A percentile compares a stretch with the other conserved stretches of the same genome.
phyloP scores from a whole-genome alignment of 345 rosid species.

The Mallotus nudiflorus region DNA sequence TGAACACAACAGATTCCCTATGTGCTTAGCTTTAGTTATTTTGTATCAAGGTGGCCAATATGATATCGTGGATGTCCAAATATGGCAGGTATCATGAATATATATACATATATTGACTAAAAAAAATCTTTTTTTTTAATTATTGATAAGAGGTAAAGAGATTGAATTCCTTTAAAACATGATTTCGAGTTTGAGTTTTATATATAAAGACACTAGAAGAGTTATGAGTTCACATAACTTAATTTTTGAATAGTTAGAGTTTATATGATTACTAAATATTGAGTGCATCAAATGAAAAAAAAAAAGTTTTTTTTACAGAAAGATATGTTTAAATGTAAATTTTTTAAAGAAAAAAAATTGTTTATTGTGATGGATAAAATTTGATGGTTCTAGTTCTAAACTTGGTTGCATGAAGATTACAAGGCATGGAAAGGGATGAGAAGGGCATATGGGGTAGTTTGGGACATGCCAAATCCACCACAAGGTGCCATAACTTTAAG shows the following conservation, averaged over 20 bases:
- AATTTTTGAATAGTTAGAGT: too few relatives aligned
- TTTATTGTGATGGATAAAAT: neutral
- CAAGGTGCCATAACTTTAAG: constrained; percentile 46
- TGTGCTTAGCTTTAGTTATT: constrained; percentile 60
- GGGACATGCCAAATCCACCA: constrained; percentile 62
- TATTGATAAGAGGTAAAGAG: too few relatives aligned
- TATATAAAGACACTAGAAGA: too few relatives aligned
- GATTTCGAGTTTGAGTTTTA: too few relatives aligned
- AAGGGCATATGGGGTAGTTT: constrained; percentile 72
- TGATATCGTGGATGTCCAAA: constrained; percentile 60
- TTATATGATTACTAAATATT: too few relatives aligned
- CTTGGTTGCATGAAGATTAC: constrained; percentile 50
- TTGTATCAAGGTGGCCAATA: constrained; percentile 53
- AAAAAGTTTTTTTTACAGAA: too few relatives aligned
- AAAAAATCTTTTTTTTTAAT: too few relatives aligned
- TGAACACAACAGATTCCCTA: constrained; percentile 60
- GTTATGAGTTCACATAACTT: too few relatives aligned
- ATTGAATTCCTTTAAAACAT: too few relatives aligned
- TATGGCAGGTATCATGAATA: constrained; percentile 69
- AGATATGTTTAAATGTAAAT: neutral
- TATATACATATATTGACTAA: too few relatives aligned
- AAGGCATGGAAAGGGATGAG: constrained; percentile 72
- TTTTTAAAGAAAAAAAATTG: neutral
- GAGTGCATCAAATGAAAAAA: too few relatives aligned
- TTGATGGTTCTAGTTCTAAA: too few relatives aligned